Evolutionary conservation across 208 protist genomes (phyloP).

Genomic region (Naegleria gruberi): DNA sequence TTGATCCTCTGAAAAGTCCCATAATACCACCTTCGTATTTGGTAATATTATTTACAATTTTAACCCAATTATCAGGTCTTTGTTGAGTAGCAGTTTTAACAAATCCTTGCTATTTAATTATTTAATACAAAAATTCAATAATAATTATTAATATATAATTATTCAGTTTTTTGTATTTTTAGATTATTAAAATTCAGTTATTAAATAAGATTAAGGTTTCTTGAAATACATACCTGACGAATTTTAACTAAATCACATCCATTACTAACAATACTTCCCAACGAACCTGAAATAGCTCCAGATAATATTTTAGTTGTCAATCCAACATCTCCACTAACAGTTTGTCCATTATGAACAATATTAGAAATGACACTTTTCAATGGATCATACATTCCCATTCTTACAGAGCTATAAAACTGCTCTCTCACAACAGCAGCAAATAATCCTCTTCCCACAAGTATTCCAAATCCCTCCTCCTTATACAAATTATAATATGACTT

Average conservation of each 20-base stretch:
- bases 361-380: background rate
- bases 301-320: constrained; percentile 10
- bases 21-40: constrained; percentile 14
- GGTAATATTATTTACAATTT: background rate
- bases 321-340: background rate
- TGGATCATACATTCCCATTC: constrained; percentile 24
- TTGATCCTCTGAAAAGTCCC: constrained; percentile 13
- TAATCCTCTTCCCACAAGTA: background rate
- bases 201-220: too few relatives aligned
- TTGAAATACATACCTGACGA: background rate
- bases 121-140: too few relatives aligned
- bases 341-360: too few relatives aligned
- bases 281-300: background rate
- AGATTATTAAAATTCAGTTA: too few relatives aligned
- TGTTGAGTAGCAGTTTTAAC: too few relatives aligned
- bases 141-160: too few relatives aligned
- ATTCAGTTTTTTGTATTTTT: too few relatives aligned
- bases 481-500: background rate
- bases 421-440: background rate
- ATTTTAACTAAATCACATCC: constrained; percentile 20
- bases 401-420: constrained; percentile 3
- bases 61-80: background rate
- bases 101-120: too few relatives aligned
- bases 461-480: background rate
- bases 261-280: constrained; percentile 7